Percentiles rank a stretch among this genome's conserved stretches.
Evolutionary conservation across 139 green algal species (phyloP).

Genomic region (Ostreobium quekettii): DNA sequence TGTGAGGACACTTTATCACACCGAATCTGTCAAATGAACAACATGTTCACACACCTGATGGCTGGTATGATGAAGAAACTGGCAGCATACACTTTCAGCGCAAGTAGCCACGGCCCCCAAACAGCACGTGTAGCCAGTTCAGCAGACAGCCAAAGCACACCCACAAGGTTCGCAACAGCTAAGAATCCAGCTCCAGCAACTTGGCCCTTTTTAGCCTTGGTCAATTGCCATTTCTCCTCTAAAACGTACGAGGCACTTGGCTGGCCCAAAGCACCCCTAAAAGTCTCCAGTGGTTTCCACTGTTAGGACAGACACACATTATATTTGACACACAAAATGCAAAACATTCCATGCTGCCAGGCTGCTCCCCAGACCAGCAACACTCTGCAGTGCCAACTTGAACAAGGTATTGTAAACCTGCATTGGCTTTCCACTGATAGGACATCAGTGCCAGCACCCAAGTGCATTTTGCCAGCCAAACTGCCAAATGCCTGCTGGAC

Average conservation of each 20-base stretch:
- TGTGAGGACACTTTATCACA: no score
- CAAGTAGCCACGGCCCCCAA: conserved; percentile 35
- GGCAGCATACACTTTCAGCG: conserved; percentile 70
- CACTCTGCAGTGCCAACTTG: no score
- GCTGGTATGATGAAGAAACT: conserved; percentile 82
- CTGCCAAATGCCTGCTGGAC: no score
- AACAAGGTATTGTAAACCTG: no score
- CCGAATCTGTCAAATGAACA: no score
- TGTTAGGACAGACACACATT: not conserved
- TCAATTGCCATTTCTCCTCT: not conserved
- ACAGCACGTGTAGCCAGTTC: conserved; percentile 30
- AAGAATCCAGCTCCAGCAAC: conserved; percentile 40
- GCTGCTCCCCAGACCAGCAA: conserved; percentile 8
- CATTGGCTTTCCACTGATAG: no score
- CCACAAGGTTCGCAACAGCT: conserved; percentile 76
- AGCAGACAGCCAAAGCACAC: conserved; percentile 55
- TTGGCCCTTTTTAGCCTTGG: conserved; percentile 33
- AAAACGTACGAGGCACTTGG: not conserved
- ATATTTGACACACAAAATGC: not conserved
- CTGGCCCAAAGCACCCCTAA: not conserved
- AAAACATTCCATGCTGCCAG: not conserved
- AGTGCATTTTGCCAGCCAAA: no score
- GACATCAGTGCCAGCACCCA: no score
- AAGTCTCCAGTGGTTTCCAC: not conserved
- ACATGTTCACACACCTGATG: conserved; percentile 40